Percentiles rank a stretch among this genome's conserved stretches.
Evolutionary conservation across 2,329 filamentous ascomycete genomes (phyloP).

Genomic region (Elsinoe necatrix): DNA sequence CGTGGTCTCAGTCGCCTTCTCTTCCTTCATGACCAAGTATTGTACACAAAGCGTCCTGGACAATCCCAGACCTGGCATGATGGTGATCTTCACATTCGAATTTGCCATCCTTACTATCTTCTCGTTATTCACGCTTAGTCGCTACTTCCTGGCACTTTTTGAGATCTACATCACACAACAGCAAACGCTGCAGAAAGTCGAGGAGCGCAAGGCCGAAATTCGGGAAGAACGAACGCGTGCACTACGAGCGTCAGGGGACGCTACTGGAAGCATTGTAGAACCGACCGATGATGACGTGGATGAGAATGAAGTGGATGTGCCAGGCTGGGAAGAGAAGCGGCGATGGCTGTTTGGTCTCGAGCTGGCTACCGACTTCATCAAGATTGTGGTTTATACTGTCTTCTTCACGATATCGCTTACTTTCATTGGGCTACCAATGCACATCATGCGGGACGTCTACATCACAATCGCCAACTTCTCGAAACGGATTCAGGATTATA

Average conservation of each 20-base stretch:
- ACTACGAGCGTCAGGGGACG: conserved; percentile 31
- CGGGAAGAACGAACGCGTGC: conserved; percentile 41
- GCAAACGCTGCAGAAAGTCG: conserved; percentile 63
- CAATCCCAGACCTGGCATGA: conserved; percentile 91
- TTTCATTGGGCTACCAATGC: conserved; percentile 92
- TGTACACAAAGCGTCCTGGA: conserved; percentile 74
- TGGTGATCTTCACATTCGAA: conserved; percentile 99
- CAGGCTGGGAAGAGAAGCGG: conserved; percentile 93
- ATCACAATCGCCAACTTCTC: conserved; percentile 87
- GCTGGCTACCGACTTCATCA: conserved; percentile 72
- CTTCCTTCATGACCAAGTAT: conserved; percentile 71
- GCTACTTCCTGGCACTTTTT: conserved; percentile 69
- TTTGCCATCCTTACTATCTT: conserved; percentile 79
- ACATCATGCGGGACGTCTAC: conserved; percentile 92
- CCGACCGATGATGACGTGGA: conserved; percentile 69
- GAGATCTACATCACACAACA: conserved; percentile 67
- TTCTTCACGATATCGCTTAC: conserved; percentile 91
- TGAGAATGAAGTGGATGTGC: conserved; percentile 88
- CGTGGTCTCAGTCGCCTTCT: conserved; percentile 68
- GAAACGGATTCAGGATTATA: conserved; percentile 77
- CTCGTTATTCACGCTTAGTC: conserved; percentile 67
- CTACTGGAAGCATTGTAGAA: conserved; percentile 29
- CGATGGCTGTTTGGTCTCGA: conserved; percentile 87
- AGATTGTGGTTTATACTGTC: conserved; percentile 75
- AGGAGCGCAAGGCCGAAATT: conserved; percentile 60